Evolutionary conservation across 2,329 filamentous ascomycete genomes (phyloP), one percentile per base, ranked within the genome.

Genomic region (Lasiodiplodia sp.): DNA sequence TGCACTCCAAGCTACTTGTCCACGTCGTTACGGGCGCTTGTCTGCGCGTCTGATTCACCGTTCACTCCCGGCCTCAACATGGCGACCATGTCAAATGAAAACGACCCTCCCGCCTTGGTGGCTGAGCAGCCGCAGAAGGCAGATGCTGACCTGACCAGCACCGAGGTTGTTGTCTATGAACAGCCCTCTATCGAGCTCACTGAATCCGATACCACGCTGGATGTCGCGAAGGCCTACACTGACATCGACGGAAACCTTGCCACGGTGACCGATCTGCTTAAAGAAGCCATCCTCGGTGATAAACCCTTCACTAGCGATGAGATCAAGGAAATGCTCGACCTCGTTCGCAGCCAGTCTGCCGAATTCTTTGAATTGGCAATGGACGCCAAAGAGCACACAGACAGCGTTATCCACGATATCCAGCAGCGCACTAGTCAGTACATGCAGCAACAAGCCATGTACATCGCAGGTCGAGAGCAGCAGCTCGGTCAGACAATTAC

Each of bases 391-490:
- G 25, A 34, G 12, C 58, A 49, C 16, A 34, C 18, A 10, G 18
- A 37, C 10, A 51, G 2, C 1, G n/a, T 25, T 12, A 10, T 49
- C 21, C 25, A 44, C 8, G 40, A 63, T 12, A n/a, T 21, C 16
- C 23, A 44, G 16, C 21, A 49, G 58, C 40, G 25, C 18, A 4
- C 4, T 28, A 4, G 40, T 28, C n/a, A 28, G 4, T 44, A 51
- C 14, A 5, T 63, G 40, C 40, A 63, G 28, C n/a, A 25, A n/a
- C 28, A 37, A n/a, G n/a, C n/a, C 5, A 34, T 25, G 11, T 14
- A 28, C 49, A 38, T 65, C 14, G 8, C 28, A 53, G 49, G n/a
- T 38, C 62, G 18, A 2, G 62, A 65, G 34, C 62, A 55, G 37
- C 31, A 55, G 11, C 4, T 55, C 11, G 3, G 10, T 2, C 16